phyloP scores from a whole-genome alignment of 78 protist genomes.

The Dictyostelium capitatum region DNA sequence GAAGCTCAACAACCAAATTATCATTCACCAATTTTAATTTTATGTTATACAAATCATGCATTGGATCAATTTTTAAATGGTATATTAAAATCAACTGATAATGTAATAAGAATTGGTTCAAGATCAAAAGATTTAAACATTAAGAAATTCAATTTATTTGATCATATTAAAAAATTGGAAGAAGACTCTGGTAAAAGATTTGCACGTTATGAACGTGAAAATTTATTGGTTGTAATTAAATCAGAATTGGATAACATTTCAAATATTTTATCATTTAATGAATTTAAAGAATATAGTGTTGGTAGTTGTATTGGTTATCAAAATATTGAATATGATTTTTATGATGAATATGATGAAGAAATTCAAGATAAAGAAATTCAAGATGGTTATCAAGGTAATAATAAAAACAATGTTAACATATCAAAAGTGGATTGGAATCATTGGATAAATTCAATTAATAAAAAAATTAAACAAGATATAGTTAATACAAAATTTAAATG shows the following conservation, averaged over 20 bases:
- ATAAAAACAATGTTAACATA: neutral
- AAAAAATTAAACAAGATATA: neutral
- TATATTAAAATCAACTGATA: conserved; percentile 7
- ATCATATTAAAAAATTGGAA: neutral
- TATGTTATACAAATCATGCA: conserved; percentile 95
- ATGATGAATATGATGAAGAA: neutral
- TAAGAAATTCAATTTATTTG: conserved; percentile 25
- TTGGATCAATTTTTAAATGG: conserved; percentile 92
- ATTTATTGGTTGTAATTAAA: neutral
- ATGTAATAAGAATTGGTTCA: conserved; percentile 39
- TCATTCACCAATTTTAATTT: conserved; percentile 57
- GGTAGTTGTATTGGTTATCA: too few relatives aligned
- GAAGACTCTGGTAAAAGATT: neutral
- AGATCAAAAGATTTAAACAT: conserved; percentile 37
- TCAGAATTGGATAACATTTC: neutral
- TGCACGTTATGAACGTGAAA: neutral
- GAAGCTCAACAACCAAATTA: too few relatives aligned
- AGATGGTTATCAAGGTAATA: neutral
- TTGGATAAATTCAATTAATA: conserved; percentile 8
- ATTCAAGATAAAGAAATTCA: neutral
- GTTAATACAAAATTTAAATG: neutral
- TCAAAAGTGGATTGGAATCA: neutral
- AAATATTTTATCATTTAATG: neutral
- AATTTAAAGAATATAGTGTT: neutral
- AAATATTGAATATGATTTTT: too few relatives aligned